Evolutionary conservation across 108 stramenopile species (phyloP).

Genomic region (Craspedostauros australis): DNA sequence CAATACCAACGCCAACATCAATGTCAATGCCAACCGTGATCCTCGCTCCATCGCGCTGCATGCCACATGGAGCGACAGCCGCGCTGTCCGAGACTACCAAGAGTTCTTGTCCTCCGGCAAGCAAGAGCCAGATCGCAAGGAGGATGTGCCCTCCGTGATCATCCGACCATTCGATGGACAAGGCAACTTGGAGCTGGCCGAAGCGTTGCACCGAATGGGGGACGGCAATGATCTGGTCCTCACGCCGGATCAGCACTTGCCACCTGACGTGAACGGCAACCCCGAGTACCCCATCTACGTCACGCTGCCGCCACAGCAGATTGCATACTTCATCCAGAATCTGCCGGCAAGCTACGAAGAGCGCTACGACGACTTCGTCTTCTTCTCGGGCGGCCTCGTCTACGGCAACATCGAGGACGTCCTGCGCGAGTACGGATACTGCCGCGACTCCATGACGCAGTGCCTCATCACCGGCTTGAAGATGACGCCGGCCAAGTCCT

Average conservation of each 20-base stretch:
- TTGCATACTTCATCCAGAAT: constrained; percentile 52
- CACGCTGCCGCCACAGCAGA: constrained; percentile 53
- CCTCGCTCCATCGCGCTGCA: no score
- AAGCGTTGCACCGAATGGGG: constrained; percentile 51
- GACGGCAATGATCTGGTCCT: constrained; percentile 58
- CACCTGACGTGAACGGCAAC: constrained; percentile 29
- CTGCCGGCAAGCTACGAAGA: constrained; percentile 45
- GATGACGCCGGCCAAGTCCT: constrained; percentile 27
- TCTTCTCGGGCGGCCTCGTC: constrained; percentile 66
- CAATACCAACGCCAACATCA: no score
- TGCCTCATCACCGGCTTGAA: constrained; percentile 55
- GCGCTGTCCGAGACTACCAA: constrained; percentile 59
- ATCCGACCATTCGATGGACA: constrained; percentile 31
- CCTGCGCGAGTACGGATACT: constrained; percentile 63
- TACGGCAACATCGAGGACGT: constrained; percentile 73
- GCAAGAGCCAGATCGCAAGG: constrained; percentile 51
- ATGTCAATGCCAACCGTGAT: no score
- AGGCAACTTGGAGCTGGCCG: constrained; percentile 32
- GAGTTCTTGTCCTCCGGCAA: constrained; percentile 73
- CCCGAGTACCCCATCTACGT: constrained; percentile 75
- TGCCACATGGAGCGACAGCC: constrained; percentile 47
- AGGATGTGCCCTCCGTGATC: constrained; percentile 66
- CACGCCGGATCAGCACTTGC: constrained; percentile 45
- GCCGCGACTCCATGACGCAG: constrained; percentile 77
- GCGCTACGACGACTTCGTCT: constrained; percentile 60